These are phyloP conservation scores for Besnoitia besnoiti DNA, from an alignment of 169 alveolate genomes.

Conservation along the genomic window DNA sequence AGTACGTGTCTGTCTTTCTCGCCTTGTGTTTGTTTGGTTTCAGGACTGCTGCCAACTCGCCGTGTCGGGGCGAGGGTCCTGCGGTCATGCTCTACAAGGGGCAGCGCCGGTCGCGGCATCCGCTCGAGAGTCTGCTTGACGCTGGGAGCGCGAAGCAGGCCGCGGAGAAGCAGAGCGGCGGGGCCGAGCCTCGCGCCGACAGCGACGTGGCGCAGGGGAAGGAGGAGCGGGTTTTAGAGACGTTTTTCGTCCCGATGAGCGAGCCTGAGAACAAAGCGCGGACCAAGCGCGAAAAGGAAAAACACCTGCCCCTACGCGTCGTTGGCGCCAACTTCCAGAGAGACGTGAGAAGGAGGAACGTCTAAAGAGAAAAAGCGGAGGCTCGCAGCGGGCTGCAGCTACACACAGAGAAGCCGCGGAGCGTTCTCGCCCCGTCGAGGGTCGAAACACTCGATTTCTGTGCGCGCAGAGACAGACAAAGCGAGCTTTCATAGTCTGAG, in stretches of 20 bases:
- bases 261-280: not conserved
- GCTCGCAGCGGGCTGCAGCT: too few species aligned
- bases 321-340: not conserved
- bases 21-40: not conserved
- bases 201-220: not conserved
- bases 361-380: too few species aligned
- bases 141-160: not conserved
- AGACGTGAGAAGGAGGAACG: not conserved
- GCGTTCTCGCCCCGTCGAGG: too few species aligned
- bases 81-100: constrained; percentile 19
- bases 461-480: too few species aligned
- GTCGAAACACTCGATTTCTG: too few species aligned
- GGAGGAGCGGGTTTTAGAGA: not conserved
- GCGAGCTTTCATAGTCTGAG: too few species aligned
- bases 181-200: too few species aligned
- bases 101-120: constrained; percentile 28
- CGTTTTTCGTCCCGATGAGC: not conserved
- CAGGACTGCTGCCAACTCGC: not conserved
- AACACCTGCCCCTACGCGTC: constrained; percentile 3
- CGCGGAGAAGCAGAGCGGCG: not conserved
- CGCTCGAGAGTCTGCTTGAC: not conserved
- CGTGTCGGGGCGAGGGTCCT: not conserved
- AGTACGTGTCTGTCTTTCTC: too few species aligned
- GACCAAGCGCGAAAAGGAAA: not conserved
- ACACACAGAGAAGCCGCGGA: too few species aligned